Base-by-base conservation (phyloP, 345 rosid species). In the Sonneratia caseolaris region DNA sequence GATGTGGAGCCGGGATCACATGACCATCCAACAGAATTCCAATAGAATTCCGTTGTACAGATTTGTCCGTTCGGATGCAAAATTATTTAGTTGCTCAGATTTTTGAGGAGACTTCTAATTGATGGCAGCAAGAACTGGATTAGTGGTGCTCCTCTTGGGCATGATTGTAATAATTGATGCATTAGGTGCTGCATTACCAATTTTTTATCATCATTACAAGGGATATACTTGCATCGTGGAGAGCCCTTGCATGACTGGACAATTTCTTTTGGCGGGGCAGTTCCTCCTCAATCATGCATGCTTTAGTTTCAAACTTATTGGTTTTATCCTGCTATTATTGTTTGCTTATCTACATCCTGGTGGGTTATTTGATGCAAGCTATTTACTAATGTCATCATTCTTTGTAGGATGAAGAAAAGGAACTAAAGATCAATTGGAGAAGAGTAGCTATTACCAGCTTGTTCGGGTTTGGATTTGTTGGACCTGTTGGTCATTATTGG, bases 401-500 rank as follows among this genome's bases (percentile, higher is more conserved):
- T 51, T 71, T 53, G 64, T 88, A 92, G 94, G 88, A 79, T 38
- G 81, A 78, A 42, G 91, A 86, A 65, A 75, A 76, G 36, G 79
- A 81, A 71, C 84, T 86, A 82, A 87, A 81, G 71, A 73, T 88
- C 68, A 81, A 81, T 73, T 92, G 93, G 96, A 92, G 82, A 82
- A 88, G 97, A 64, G 96, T 80, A 74, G 94, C 88, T 69, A 80
- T 79, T 74, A 86, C 92, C 5, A 84, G 97, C 81, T 78, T 81
- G 81, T 92, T 88, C 75, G 97, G 96, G 36, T 80, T 90, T 79
- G 91, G 87, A 77, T 92, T 88, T 79, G 89, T 92, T 47, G 97
- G 97, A 84, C 96, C 94, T 61, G 81, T 88, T 82, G 96, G 97
- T 74, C 97, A 92, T 75, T 88, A 82, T 82, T 90, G 96, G 96